Conservation (phyloP, 208 protist genomes). For the Jaenimonas drosophilae region DNA sequence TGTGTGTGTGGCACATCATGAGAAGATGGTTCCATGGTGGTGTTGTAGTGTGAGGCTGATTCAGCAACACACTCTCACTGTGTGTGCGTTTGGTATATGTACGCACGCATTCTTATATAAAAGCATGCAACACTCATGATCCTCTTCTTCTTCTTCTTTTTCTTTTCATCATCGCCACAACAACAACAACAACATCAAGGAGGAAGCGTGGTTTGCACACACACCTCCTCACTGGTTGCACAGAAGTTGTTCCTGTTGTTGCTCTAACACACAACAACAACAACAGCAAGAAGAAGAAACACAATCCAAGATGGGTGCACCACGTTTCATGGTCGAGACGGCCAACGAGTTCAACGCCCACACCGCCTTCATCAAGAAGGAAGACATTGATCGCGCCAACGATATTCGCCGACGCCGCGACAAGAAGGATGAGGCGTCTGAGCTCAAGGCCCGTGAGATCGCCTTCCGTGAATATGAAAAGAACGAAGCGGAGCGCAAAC, state of each 20-base stretch:
- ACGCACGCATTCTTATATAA: slow-evolving; percentile 13
- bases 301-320: background rate
- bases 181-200: too few species aligned
- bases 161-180: too few species aligned
- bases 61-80: too few species aligned
- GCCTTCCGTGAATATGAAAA: slow-evolving; percentile 16
- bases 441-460: slow-evolving; percentile 14
- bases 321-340: slow-evolving; percentile 43
- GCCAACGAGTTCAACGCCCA: slow-evolving; percentile 49
- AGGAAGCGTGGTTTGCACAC: too few species aligned
- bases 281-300: slow-evolving; percentile 1
- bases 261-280: slow-evolving; percentile 3
- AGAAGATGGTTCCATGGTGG: too few species aligned
- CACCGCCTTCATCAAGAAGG: slow-evolving; percentile 36
- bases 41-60: too few species aligned
- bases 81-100: too few species aligned
- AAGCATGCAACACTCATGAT: background rate
- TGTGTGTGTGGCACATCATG: slow-evolving; percentile 4
- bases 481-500: slow-evolving; percentile 8
- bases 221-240: too few species aligned
- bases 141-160: slow-evolving; percentile 5
- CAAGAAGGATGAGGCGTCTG: slow-evolving; percentile 9
- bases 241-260: too few species aligned
- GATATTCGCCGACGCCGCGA: slow-evolving; percentile 21
- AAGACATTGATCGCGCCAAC: slow-evolving; percentile 44